Base-by-base conservation (phyloP, 2,329 filamentous ascomycete species). In the Scedosporium aurantiacum region DNA sequence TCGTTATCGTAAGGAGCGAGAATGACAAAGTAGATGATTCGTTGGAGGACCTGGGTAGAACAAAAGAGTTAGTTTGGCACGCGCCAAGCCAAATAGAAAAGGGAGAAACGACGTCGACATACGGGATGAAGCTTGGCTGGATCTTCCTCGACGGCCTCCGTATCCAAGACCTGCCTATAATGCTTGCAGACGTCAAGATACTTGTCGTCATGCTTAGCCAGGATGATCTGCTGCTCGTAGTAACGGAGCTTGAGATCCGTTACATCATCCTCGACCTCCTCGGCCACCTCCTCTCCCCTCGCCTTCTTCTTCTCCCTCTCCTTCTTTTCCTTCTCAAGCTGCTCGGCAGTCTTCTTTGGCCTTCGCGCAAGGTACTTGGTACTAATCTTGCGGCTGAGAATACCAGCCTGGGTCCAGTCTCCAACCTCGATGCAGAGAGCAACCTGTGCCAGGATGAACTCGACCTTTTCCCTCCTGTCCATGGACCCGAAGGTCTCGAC, bases 401-500 rank as follows among this genome's bases (percentile, higher is more conserved):
- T 97, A 58, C 87, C 86, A 32, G 93, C 94, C 74, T 99, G 95
- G 68, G 88, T 95, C 92, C 92, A 99, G 73, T 99, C 94, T 62
- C 87, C 89, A 70, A 87, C 93, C 76, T 97, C 89, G 73, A 99
- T 97, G 78, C 94, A 99, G 60, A 99, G 83, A 40, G 86, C 83
- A 47, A 97, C 93, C 76, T 99, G 94, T 64, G 95, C 90, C 60
- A 99, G 81, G 70, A 99, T 99, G 73, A 99, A 99, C 71, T 97
- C 94, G 4, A 92, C 97, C 87, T 99, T 99, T 75, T 99, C 94
- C 68, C 94, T 85, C 68, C 94, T 84, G 65, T 91, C 89, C 94
- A 99, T 99, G 23, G 93, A 97, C 7, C 94, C 94, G 73, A 99
- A 99, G 0, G 94, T 99, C 81, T 99, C 94, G 58, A 99, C 94